A percentile compares a stretch with the other conserved stretches of the same genome.
phyloP scores from a whole-genome alignment of 192 early-diverging fungal genomes.

The Entophlyctis helioformis region DNA sequence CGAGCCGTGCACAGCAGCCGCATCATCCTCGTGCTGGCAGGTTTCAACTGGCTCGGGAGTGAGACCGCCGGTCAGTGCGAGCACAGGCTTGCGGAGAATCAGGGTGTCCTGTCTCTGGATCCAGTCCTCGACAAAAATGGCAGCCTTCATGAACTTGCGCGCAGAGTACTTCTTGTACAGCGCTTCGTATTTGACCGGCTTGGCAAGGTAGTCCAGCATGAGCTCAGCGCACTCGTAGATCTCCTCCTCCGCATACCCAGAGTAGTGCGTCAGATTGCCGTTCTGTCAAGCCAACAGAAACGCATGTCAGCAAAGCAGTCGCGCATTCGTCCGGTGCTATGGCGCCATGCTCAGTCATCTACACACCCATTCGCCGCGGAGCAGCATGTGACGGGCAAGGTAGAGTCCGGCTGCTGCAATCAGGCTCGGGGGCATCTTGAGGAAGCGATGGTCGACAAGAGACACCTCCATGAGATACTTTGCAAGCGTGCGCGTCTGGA shows the following conservation, averaged over 20 bases:
- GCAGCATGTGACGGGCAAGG: constrained; percentile 73
- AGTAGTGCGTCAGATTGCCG: constrained; percentile 60
- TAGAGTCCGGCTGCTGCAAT: constrained; percentile 70
- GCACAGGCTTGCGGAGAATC: no score
- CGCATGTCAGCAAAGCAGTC: no score
- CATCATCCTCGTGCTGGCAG: no score
- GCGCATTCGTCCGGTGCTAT: no score
- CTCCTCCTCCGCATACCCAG: constrained; percentile 64
- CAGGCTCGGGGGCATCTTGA: constrained; percentile 55
- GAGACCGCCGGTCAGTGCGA: no score
- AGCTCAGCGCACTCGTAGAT: constrained; percentile 48
- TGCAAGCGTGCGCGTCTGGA: constrained; percentile 80
- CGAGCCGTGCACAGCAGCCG: no score
- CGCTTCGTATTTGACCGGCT: constrained; percentile 40
- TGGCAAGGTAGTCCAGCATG: constrained; percentile 59
- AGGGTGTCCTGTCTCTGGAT: constrained; percentile 24
- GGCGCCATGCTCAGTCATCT: no score
- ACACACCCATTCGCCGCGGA: constrained; percentile 59
- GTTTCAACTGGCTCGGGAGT: no score
- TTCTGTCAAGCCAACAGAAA: constrained; percentile 26
- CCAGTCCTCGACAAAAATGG: constrained; percentile 75
- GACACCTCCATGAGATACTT: constrained; percentile 96
- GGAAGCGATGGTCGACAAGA: constrained; percentile 71
- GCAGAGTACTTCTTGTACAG: constrained; percentile 79
- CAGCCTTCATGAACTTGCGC: constrained; percentile 69